Conservation (phyloP, 1,284 basidiomycete species). For the Trametes pubescens region DNA sequence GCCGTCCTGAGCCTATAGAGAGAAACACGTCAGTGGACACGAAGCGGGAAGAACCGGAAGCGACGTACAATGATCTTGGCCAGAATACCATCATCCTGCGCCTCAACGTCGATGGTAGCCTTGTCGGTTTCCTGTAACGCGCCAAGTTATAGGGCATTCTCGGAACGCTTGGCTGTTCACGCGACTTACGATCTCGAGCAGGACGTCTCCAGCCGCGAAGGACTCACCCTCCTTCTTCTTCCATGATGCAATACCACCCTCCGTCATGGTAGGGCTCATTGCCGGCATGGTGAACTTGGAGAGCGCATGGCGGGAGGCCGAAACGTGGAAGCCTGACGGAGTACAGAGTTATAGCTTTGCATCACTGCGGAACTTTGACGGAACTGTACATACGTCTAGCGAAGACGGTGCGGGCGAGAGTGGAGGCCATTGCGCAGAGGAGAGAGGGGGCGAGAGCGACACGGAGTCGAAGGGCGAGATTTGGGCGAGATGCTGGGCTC, state of each 20-base stretch:
- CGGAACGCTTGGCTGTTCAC: not conserved
- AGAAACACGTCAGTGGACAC: conserved; percentile 4
- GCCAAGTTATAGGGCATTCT: conserved; percentile 15
- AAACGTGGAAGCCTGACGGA: conserved; percentile 79
- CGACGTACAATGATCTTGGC: conserved; percentile 86
- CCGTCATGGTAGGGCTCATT: conserved; percentile 99
- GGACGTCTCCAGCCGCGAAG: conserved; percentile 91
- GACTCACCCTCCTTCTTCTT: conserved; percentile 96
- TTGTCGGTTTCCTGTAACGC: conserved; percentile 93
- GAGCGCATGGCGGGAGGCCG: conserved; percentile 81
- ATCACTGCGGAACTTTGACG: not conserved
- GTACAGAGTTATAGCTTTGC: conserved; percentile 17
- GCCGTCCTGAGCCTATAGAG: conserved; percentile 76
- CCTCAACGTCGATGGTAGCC: conserved; percentile 99
- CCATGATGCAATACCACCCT: conserved; percentile 98
- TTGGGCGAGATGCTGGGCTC: conserved; percentile 26
- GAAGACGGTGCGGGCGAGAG: conserved; percentile 68
- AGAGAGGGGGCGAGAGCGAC: conserved; percentile 28
- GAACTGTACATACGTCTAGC: conserved; percentile 62
- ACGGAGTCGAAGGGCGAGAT: conserved; percentile 11
- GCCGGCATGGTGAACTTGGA: conserved; percentile 97
- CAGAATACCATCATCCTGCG: conserved; percentile 95
- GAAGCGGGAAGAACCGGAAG: not conserved
- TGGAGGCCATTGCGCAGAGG: conserved; percentile 58
- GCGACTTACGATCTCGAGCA: conserved; percentile 87